Conservation (phyloP, 345 rosid species). For the Populus davidiana region DNA sequence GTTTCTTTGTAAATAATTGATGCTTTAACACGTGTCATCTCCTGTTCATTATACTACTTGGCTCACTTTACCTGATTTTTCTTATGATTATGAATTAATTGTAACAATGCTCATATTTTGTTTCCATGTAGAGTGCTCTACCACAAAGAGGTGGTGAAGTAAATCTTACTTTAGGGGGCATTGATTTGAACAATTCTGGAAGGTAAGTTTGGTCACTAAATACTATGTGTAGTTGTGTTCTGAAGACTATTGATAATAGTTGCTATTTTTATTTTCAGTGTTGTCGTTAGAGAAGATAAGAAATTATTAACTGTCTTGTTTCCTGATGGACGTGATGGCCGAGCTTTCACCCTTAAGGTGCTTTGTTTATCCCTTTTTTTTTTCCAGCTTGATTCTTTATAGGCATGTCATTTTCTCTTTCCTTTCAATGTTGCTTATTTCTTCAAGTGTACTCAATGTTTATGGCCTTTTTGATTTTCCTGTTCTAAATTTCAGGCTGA, state of each 20-base stretch:
- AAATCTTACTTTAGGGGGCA: conserved; percentile 90
- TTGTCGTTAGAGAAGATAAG: conserved; percentile 96
- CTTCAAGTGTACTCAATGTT: background rate
- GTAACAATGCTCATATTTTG: conserved; percentile 4
- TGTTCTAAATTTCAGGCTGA: conserved; percentile 62
- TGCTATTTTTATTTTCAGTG: conserved; percentile 49
- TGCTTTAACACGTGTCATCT: background rate
- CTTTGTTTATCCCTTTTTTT: conserved; percentile 12
- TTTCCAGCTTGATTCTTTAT: background rate
- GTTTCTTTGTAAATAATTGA: background rate
- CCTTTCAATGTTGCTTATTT: background rate
- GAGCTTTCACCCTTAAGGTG: conserved; percentile 99
- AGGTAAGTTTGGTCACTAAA: conserved; percentile 46
- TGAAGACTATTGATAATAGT: conserved; percentile 20
- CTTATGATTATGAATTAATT: background rate
- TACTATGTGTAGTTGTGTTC: conserved; percentile 15
- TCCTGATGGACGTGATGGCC: conserved; percentile 99
- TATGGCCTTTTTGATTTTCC: background rate
- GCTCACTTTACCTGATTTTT: background rate
- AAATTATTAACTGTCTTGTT: conserved; percentile 87
- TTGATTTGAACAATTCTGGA: conserved; percentile 95
- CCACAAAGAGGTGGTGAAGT: conserved; percentile 97
- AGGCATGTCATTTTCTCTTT: conserved; percentile 13
- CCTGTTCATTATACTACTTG: background rate
- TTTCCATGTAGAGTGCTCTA: conserved; percentile 64